A percentile compares a stretch with the other conserved stretches of the same genome.
Evolutionary conservation across 495 filamentous ascomycete genomes (phyloP).

Genomic region (Pseudotulostoma volvatum): DNA sequence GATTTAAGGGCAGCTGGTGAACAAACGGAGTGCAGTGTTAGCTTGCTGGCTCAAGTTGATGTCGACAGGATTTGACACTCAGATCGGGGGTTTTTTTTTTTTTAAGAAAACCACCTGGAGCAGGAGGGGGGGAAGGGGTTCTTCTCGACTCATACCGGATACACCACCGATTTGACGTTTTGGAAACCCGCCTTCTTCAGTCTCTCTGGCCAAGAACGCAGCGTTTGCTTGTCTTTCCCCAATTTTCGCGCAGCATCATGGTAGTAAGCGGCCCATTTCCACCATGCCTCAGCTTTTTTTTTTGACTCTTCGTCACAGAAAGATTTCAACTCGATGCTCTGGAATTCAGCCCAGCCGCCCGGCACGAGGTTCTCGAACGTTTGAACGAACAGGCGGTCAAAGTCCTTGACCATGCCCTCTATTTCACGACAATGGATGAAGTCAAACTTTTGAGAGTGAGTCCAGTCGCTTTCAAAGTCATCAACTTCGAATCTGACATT

Average conservation of each 20-base stretch:
- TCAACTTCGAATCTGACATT: slow-evolving; percentile 15
- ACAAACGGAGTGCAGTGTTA: background rate
- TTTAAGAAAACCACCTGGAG: too few relatives aligned
- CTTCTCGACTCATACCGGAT: slow-evolving; percentile 11
- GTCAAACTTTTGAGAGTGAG: slow-evolving; percentile 10
- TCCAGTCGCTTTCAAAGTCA: slow-evolving; percentile 15
- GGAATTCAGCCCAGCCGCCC: slow-evolving; percentile 25
- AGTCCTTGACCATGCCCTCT: slow-evolving; percentile 14
- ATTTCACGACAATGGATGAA: slow-evolving; percentile 20
- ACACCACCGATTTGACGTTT: slow-evolving; percentile 11
- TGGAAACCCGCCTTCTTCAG: slow-evolving; percentile 17
- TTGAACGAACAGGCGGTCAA: slow-evolving; percentile 9
- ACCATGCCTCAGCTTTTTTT: slow-evolving; percentile 10
- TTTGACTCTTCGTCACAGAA: slow-evolving; percentile 17
- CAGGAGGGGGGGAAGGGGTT: too few relatives aligned
- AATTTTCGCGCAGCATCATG: slow-evolving; percentile 5
- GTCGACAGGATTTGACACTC: too few relatives aligned
- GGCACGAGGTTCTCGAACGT: slow-evolving; percentile 14
- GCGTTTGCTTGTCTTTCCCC: slow-evolving; percentile 15
- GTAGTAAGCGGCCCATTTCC: slow-evolving; percentile 10
- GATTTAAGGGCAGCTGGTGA: slow-evolving; percentile 21
- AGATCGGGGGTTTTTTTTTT: too few relatives aligned
- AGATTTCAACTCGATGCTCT: slow-evolving; percentile 16
- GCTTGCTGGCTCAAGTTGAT: background rate
- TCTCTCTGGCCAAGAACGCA: slow-evolving; percentile 11